Base-by-base conservation (phyloP, 306 rosid genomes). In the Cajanus cajan region DNA sequence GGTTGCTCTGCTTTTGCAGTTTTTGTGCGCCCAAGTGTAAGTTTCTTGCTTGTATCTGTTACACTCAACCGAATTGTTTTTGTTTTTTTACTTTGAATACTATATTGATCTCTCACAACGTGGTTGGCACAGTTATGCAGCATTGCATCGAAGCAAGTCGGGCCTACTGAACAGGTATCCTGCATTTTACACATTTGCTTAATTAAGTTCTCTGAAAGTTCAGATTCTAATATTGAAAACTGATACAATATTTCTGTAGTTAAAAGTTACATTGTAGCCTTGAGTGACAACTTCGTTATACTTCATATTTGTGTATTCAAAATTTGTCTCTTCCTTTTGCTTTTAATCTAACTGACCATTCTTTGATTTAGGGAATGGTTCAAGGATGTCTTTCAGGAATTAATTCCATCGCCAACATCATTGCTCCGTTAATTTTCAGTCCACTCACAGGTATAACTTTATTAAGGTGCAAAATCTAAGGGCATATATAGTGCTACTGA, bases 331-430 rank as follows among this genome's bases (percentile, higher is more conserved):
- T 69, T 50, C 14, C 47, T 25, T 18, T 73, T 24, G 55, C 37
- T 62, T 37, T 62, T 22, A 22, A 66, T 19, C 25, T 75, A 59
- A 73, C 22, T 37, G 58, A 47, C 47, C 24, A 66, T 34, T 61
- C 39, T 68, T 59, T 34, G 59, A 69, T 68, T 37, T 79, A 94
- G 97, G 98, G 97, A 14, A 92, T 88, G 91, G 89, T 88, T 81
- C 98, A 89, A 87, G 98, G 98, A 74, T 89, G 97, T 66, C 86
- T 95, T 76, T 83, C 95, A 59, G 97, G 97, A 82, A 70, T 94
- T 70, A 83, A 88, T 66, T 92, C 98, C 43, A 66, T 88, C 4
- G 97, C 97, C 65, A 88, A 82, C 85, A 92, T 92, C 67, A 47
- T 89, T 63, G 70, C 98, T 81, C 98, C 98, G 0, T 73, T 92